Percentiles rank a stretch among this genome's conserved stretches.
Conservation (phyloP, 2,329 filamentous ascomycete genomes). For the Colletotrichum salicis region DNA sequence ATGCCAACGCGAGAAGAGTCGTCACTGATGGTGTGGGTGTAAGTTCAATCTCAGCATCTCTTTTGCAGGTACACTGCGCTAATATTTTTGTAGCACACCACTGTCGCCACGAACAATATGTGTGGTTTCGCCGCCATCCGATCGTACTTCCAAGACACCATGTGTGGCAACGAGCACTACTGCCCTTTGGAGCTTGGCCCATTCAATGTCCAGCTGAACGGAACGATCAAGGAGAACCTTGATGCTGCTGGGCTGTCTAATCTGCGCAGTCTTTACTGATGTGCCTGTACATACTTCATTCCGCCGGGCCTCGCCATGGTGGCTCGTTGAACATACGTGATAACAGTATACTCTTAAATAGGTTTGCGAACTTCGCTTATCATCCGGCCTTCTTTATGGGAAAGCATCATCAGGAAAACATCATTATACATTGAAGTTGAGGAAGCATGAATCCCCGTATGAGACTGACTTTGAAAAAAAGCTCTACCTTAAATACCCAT, state of each 20-base stretch:
- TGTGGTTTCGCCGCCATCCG: neutral
- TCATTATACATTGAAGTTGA: no score
- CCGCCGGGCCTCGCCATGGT: neutral
- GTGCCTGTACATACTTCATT: neutral
- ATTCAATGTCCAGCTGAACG: neutral
- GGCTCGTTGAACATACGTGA: neutral
- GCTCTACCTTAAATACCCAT: no score
- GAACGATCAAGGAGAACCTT: conserved; percentile 10
- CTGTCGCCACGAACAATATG: neutral
- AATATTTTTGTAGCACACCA: neutral
- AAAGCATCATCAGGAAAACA: no score
- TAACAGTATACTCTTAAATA: no score
- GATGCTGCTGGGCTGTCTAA: neutral
- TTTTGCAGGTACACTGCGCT: neutral
- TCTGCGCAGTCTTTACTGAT: neutral
- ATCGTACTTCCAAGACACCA: conserved; percentile 8
- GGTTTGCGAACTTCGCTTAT: no score
- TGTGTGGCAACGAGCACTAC: neutral
- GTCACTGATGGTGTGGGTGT: conserved; percentile 6
- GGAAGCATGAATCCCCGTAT: no score
- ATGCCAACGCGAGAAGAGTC: neutral
- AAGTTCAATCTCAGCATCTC: neutral
- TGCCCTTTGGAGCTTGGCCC: conserved; percentile 1
- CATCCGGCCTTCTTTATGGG: no score
- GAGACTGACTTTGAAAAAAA: no score